These are phyloP conservation scores for Ceratocystis lukuohia DNA, from an alignment of 2,329 filamentous ascomycete genomes.

Conservation along the genomic window DNA sequence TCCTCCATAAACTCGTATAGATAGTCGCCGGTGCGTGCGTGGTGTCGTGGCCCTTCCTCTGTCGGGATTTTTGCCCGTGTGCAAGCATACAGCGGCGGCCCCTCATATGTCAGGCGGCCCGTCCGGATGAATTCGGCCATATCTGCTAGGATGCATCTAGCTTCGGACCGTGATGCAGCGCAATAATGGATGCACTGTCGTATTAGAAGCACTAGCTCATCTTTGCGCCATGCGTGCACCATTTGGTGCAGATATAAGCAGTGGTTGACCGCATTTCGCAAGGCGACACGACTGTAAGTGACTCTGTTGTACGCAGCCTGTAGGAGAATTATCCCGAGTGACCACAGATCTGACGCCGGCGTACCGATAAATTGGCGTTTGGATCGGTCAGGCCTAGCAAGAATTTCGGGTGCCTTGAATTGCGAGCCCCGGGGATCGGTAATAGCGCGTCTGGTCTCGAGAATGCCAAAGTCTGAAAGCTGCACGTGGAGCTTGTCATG, in stretches of 20 bases:
- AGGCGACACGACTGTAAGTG: not conserved
- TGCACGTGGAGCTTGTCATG: not conserved
- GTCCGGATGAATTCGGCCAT: not conserved
- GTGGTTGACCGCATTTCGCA: not conserved
- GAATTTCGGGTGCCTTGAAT: slow-evolving; percentile 11
- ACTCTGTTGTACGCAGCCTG: slow-evolving; percentile 5
- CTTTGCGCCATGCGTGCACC: slow-evolving; percentile 2
- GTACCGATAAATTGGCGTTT: not conserved
- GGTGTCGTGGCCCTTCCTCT: not conserved
- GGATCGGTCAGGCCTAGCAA: not conserved
- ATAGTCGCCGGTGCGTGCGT: not conserved
- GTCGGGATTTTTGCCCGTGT: not conserved
- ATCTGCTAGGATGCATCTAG: not conserved
- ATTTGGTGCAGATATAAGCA: slow-evolving; percentile 8
- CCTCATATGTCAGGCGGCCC: not conserved
- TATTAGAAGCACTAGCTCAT: slow-evolving; percentile 7
- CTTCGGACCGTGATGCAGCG: not conserved
- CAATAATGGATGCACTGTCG: slow-evolving; percentile 9
- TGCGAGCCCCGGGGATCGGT: not conserved
- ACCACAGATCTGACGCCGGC: slow-evolving; percentile 6
- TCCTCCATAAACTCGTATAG: not conserved
- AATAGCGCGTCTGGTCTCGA: slow-evolving; percentile 4
- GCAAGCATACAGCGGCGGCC: not conserved
- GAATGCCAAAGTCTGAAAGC: slow-evolving; percentile 15
- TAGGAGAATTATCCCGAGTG: slow-evolving; percentile 3